Evolutionary conservation across 768 basidiomycete genomes (phyloP).

Genomic region (Tubosaeta brunneosetosa): DNA sequence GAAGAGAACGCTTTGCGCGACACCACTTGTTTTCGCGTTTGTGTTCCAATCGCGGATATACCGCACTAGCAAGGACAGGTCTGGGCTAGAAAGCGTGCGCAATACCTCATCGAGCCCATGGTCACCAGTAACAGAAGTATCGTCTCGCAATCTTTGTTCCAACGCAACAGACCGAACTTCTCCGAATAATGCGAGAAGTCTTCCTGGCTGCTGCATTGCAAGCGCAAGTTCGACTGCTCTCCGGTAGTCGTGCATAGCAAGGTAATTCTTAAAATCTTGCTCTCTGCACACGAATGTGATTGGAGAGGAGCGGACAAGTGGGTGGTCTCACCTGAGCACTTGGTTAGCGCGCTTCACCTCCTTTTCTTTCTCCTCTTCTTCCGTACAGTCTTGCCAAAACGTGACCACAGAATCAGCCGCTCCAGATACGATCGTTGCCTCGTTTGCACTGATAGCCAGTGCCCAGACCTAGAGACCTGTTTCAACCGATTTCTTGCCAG

Average conservation of each 20-base stretch:
- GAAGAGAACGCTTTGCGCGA: conserved; percentile 82
- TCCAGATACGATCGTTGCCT: conserved; percentile 82
- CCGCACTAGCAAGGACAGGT: conserved; percentile 75
- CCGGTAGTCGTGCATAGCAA: conserved; percentile 83
- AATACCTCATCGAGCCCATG: conserved; percentile 78
- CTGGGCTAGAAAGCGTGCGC: conserved; percentile 60
- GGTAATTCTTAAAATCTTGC: conserved; percentile 91
- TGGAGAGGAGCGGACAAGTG: neutral
- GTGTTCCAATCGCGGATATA: conserved; percentile 94
- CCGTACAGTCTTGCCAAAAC: conserved; percentile 95
- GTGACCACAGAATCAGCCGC: conserved; percentile 96
- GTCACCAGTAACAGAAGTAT: conserved; percentile 59
- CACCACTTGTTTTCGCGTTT: conserved; percentile 77
- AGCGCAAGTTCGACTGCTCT: conserved; percentile 90
- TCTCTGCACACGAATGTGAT: conserved; percentile 55
- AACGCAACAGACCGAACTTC: conserved; percentile 42
- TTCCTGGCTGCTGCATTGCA: conserved; percentile 89
- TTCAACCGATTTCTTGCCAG: neutral
- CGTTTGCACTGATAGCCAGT: conserved; percentile 75
- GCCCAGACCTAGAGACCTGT: conserved; percentile 83
- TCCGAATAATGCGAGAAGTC: conserved; percentile 75
- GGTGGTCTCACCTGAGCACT: conserved; percentile 68
- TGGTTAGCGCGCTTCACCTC: conserved; percentile 66
- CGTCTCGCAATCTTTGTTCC: conserved; percentile 4
- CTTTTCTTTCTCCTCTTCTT: conserved; percentile 72